A percentile compares a stretch with the other conserved stretches of the same genome.
Evolutionary conservation across 2,329 filamentous ascomycete species (phyloP).

Genomic region (Fusarium concolor): DNA sequence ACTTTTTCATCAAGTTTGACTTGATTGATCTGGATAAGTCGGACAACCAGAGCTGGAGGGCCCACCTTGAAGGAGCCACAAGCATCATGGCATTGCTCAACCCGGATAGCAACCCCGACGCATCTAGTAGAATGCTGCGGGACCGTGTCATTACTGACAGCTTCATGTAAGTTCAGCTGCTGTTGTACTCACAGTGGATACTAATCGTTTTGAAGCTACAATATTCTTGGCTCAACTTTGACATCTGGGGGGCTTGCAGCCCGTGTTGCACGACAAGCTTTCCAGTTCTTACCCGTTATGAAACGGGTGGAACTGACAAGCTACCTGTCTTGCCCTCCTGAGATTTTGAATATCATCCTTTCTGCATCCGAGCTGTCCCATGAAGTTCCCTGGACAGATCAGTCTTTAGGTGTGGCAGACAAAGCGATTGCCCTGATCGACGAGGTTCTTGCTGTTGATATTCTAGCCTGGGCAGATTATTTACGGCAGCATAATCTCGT

Average conservation of each 20-base stretch:
- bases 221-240: constrained; percentile 55
- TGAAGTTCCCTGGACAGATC: constrained; percentile 50
- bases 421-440: constrained; percentile 55
- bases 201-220: constrained; percentile 51
- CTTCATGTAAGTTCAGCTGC: constrained; percentile 56
- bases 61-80: constrained; percentile 60
- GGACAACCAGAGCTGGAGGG: constrained; percentile 57
- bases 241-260: constrained; percentile 53
- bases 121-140: constrained; percentile 52
- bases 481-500: constrained; percentile 52
- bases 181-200: constrained; percentile 1
- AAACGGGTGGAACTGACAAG: constrained; percentile 57
- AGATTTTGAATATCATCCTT: constrained; percentile 60
- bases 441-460: constrained; percentile 57
- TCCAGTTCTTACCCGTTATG: constrained; percentile 55
- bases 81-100: constrained; percentile 55
- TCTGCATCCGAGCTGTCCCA: constrained; percentile 58
- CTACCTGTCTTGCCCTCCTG: constrained; percentile 57
- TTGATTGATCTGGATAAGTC: constrained; percentile 61
- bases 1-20: constrained; percentile 65
- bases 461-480: constrained; percentile 56
- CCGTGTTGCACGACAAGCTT: constrained; percentile 54
- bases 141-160: constrained; percentile 63
- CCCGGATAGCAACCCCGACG: constrained; percentile 44
- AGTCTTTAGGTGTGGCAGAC: constrained; percentile 50